Percentiles rank a stretch among this genome's conserved stretches.
These are phyloP conservation scores for Ustilago bromivora DNA, from an alignment of 1,284 basidiomycete species.

Conservation along the genomic window DNA sequence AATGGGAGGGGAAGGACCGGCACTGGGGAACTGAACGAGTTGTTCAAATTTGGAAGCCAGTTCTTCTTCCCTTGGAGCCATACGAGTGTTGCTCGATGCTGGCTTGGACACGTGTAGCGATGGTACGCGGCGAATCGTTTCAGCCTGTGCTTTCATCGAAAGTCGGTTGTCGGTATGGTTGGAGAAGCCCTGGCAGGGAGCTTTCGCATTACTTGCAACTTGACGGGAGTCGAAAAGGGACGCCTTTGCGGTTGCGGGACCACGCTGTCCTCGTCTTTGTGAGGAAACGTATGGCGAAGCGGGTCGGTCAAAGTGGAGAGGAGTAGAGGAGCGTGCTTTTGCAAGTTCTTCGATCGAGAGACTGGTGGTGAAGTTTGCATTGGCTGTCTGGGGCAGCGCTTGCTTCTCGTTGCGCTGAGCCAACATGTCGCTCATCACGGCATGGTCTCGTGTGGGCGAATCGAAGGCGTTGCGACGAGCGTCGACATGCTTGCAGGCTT, in stretches of 20 bases:
- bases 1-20: constrained; percentile 1
- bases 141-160: not conserved
- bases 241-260: not conserved
- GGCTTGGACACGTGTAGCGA: constrained; percentile 7
- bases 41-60: not conserved
- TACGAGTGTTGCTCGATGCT: not conserved
- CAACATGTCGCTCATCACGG: not conserved
- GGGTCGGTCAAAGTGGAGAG: constrained; percentile 15
- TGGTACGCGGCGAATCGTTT: not conserved
- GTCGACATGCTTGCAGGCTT: too few species aligned
- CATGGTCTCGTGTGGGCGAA: not conserved
- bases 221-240: not conserved
- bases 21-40: constrained; percentile 1
- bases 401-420: not conserved
- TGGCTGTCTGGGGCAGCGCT: not conserved
- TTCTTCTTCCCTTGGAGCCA: not conserved
- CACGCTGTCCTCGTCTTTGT: not conserved
- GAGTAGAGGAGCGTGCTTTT: constrained; percentile 12
- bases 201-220: not conserved
- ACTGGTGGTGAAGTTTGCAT: not conserved
- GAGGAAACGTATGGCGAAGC: constrained; percentile 7
- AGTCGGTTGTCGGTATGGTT: not conserved
- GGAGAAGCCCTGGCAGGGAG: not conserved
- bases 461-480: constrained; percentile 6
- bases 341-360: constrained; percentile 12